Conservation (phyloP, 2,329 filamentous ascomycete species). For the Colletotrichum sidae region DNA sequence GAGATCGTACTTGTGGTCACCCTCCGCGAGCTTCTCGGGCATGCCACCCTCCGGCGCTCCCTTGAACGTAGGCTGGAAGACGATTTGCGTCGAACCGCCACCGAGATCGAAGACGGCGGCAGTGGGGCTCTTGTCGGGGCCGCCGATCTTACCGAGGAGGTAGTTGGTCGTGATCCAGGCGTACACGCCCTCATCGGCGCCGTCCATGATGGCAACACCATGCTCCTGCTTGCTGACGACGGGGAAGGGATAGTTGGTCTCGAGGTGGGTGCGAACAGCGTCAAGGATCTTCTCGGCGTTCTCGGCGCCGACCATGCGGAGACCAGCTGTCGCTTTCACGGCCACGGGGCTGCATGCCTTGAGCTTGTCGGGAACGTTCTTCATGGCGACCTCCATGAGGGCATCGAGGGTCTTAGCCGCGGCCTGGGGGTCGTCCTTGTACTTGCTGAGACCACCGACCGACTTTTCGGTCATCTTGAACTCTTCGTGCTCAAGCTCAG, state of each 20-base stretch:
- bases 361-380: conserved; percentile 86
- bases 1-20: conserved; percentile 95
- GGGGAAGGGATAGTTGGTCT: conserved; percentile 93
- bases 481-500: conserved; percentile 90
- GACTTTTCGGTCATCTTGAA: conserved; percentile 95
- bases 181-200: conserved; percentile 95
- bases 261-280: conserved; percentile 84
- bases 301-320: conserved; percentile 86
- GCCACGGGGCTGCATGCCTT: conserved; percentile 93
- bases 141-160: conserved; percentile 95
- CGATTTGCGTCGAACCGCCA: conserved; percentile 97
- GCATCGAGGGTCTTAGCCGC: conserved; percentile 91
- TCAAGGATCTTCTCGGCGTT: conserved; percentile 86
- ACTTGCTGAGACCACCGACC: conserved; percentile 87
- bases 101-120: conserved; percentile 97
- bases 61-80: conserved; percentile 96
- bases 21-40: conserved; percentile 85
- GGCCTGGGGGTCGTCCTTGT: conserved; percentile 84
- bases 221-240: conserved; percentile 87
- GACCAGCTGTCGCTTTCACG: conserved; percentile 97
- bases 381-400: conserved; percentile 87
- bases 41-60: conserved; percentile 78
- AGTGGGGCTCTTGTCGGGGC: conserved; percentile 88
- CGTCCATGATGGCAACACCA: conserved; percentile 97
- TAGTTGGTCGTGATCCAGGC: conserved; percentile 99